Base-by-base conservation (phyloP, 345 rosid species). In the Microcos paniculata region DNA sequence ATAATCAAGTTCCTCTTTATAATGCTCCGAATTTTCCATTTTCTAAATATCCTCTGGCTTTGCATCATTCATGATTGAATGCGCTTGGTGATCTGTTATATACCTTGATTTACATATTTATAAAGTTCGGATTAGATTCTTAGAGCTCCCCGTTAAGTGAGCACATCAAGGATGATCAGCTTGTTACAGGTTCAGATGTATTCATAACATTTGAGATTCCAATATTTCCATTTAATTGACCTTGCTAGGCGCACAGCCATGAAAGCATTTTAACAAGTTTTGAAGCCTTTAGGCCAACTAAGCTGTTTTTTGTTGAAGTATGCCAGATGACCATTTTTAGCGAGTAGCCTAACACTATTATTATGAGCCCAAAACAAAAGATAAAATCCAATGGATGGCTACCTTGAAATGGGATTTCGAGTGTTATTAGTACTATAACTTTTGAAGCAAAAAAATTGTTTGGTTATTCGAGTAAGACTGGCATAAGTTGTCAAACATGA, bases 111-210 rank as follows among this genome's bases (percentile, higher is more conserved):
- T 65, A 51, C 45, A 67, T 26, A 18, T 67, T 67, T 24, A 46
- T 26, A 46, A 45, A 67, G 56, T 46, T 67, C 5, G 26, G 71
- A 67, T 45, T 45, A 67, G 71, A 67, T 46, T 66, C 55, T 45
- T 26, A 67, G 23, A 16, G 40, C 55, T 45, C 42, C 57, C 15
- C 57, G 16, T 68, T 46, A 46, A 68, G 72, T 8, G n/a, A 48
- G 57, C 72, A 68, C 28, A 68, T 46, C 56, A 68, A 68, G 1
- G 24, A 15, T 45, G 7, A 67, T 3, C 23, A 46, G 23, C 45
- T 43, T 46, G 35, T 15, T 15, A 35, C 12, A 14, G 38, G 31
- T 66, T 23, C 70, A 21, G 23, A 21, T 66, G 70, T 43, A n/a
- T 21, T 65, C 2, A 43, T 65, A 43, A 12, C 21, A 26, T 42